Base-by-base conservation (phyloP, 345 rosid species). In the Populus pruinosa region DNA sequence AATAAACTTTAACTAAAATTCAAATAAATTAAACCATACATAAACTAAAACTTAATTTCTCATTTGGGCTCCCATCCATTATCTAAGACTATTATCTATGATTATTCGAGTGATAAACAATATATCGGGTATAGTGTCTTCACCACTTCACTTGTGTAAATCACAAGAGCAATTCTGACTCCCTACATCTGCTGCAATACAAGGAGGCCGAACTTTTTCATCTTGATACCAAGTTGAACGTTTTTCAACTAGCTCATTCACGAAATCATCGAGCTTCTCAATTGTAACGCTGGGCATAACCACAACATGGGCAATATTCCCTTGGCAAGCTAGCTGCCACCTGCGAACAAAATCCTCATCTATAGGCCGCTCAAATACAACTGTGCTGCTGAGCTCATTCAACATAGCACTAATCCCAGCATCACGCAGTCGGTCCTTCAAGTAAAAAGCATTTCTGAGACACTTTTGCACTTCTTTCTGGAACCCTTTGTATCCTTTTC, bases 401-500 rank as follows among this genome's bases (percentile, higher is more conserved):
- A 96, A 79, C 99, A 96, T 96, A 33, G 97, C 93, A 78, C 99
- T 88, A 50, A 96, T 86, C 61, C 98, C 97, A 18, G 92, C 85
- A 68, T 82, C 93, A 4, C 44, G 82, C 49, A 96, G 84, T 21
- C 82, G 75, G 83, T 85, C 98, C 87, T 88, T 90, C 80, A 96
- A 83, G 88, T 93, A 96, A 82, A 92, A 93, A 27, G 99, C 98
- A 63, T 93, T 93, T 78, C 96, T 85, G 59, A 95, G 90, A 79
- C 98, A 96, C 82, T 91, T 96, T 82, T 96, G 98, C 49, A 93
- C 98, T 81, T 95, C 99, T 82, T 93, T 95, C 83, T 90, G 98
- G 81, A 95, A 95, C 9, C 98, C 99, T 69, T 88, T 90, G 83
- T 96, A 96, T 13, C 99, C 98, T 82, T 95, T 92, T 71, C 90